phyloP scores from a whole-genome alignment of 176 grass and related monocot species.

The Panicum miliaceum region DNA sequence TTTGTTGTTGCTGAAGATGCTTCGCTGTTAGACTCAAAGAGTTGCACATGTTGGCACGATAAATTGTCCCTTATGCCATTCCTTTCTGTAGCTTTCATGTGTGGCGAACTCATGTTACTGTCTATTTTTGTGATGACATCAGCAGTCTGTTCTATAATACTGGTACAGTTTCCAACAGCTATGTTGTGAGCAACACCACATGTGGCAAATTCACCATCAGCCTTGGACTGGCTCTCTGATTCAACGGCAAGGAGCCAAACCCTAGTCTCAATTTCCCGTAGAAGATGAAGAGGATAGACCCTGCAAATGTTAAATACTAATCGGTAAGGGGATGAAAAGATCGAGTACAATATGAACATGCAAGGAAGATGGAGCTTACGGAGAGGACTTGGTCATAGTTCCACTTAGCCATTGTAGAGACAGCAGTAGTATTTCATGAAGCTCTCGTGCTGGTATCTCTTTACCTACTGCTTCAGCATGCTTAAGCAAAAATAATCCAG shows the following conservation, averaged over 20 bases:
- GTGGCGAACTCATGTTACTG: constrained; percentile 72
- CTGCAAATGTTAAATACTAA: constrained; percentile 50
- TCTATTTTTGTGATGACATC: constrained; percentile 91
- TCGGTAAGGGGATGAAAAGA: constrained; percentile 25
- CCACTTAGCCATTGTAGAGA: constrained; percentile 98
- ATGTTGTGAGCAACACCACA: constrained; percentile 62
- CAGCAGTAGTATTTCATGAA: constrained; percentile 91
- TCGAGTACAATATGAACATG: neutral
- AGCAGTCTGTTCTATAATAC: constrained; percentile 95
- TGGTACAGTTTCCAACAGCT: constrained; percentile 58
- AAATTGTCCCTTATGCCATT: constrained; percentile 59
- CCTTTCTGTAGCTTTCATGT: constrained; percentile 60
- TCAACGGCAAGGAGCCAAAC: constrained; percentile 98
- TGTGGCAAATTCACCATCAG: constrained; percentile 62
- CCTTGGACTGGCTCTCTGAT: constrained; percentile 77
- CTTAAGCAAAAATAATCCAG: constrained; percentile 94
- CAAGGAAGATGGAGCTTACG: constrained; percentile 60
- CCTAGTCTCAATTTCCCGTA: constrained; percentile 96
- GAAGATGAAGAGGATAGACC: constrained; percentile 93
- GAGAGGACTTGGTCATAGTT: constrained; percentile 86
- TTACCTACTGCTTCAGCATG: constrained; percentile 94
- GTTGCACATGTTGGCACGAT: constrained; percentile 47
- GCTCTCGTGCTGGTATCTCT: constrained; percentile 79
- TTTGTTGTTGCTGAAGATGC: constrained; percentile 46
- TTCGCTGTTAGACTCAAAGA: constrained; percentile 54